Evolutionary conservation across 225 moss, liverwort and hornwort species (phyloP), one percentile per base, ranked within the genome.

Genomic region (Pleurozium schreberi): DNA sequence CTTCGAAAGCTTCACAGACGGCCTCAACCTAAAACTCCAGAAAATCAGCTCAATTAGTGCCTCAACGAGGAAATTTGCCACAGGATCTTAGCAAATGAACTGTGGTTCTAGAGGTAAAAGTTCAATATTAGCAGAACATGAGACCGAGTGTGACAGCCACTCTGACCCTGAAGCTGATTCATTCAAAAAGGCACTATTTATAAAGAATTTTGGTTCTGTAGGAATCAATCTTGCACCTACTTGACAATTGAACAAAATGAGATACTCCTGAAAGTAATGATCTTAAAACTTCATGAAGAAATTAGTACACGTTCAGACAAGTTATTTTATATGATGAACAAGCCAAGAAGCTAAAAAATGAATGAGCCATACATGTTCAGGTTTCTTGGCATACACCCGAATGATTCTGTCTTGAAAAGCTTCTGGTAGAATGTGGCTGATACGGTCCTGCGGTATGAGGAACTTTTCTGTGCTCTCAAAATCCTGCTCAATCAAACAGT

Each of bases 1-100:
- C 96, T 81, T 98, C 98, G 59, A 98, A 98, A 74, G 98, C 98
- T 88, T 98, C 98, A 57, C 95, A 91, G 47, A 96, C 93, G n/a
- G 89, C 93, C 89, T 95, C 96, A 85, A 98, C 95, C 96, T 98
- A 67, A 70, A 83, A 84, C 88, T 73, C 74, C 86, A 83, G 81
- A 59, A 81, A 55, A 68, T 14, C n/a, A 47, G n/a, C 49, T 21
- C 6, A 14, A 59, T 63, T 80, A 76, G 77, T 85, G 70, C 82
- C 53, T 75, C 42, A 12, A 77, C 86, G 47, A 69, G 18, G 79
- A 68, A 89, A 82, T 19, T 28, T 66, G 69, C 20, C 62, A 69
- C 43, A 83, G 53, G 34, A 63, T 27, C 20, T 58, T 58, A 21
- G 65, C 53, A 85, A 50, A 52, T 62, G 30, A 68, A 76, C 68